Evolutionary conservation across 2,329 filamentous ascomycete genomes (phyloP).

Genomic region (Eutypella sp.): DNA sequence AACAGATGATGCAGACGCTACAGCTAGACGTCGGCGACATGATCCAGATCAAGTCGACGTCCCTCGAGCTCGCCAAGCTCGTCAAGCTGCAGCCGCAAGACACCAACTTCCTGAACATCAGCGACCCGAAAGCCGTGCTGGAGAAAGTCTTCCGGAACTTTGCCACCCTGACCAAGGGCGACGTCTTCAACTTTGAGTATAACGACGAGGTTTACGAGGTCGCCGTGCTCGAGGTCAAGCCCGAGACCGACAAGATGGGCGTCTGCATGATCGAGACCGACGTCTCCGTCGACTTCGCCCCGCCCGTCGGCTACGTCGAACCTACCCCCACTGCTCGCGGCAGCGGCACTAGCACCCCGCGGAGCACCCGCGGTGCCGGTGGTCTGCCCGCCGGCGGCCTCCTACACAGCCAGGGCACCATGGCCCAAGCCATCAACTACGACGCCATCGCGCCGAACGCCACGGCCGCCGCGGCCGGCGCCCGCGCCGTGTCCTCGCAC

Average conservation of each 20-base stretch:
- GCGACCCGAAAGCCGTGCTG: constrained; percentile 92
- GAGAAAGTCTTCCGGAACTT: constrained; percentile 97
- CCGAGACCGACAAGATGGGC: constrained; percentile 73
- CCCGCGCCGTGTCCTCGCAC: constrained; percentile 53
- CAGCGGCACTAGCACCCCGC: constrained; percentile 83
- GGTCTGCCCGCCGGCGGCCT: constrained; percentile 66
- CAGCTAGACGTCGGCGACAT: constrained; percentile 87
- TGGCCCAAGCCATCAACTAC: constrained; percentile 99
- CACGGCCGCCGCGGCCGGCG: constrained; percentile 53
- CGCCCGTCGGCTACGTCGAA: constrained; percentile 91
- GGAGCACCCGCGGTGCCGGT: constrained; percentile 58
- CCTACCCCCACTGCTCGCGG: constrained; percentile 64
- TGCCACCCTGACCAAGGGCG: constrained; percentile 85
- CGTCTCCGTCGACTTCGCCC: constrained; percentile 90
- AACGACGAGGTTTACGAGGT: constrained; percentile 93
- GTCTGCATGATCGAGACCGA: constrained; percentile 97
- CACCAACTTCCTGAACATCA: constrained; percentile 90
- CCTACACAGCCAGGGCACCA: constrained; percentile 80
- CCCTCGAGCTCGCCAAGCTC: constrained; percentile 81
- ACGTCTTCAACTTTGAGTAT: constrained; percentile 94
- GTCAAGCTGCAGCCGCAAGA: constrained; percentile 97
- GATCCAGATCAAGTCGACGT: constrained; percentile 91
- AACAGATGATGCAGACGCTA: constrained; percentile 88
- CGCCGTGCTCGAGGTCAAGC: constrained; percentile 89
- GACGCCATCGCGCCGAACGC: constrained; percentile 78